phyloP scores from a whole-genome alignment of 2,329 filamentous ascomycete species.

The Colletotrichum noveboracense region DNA sequence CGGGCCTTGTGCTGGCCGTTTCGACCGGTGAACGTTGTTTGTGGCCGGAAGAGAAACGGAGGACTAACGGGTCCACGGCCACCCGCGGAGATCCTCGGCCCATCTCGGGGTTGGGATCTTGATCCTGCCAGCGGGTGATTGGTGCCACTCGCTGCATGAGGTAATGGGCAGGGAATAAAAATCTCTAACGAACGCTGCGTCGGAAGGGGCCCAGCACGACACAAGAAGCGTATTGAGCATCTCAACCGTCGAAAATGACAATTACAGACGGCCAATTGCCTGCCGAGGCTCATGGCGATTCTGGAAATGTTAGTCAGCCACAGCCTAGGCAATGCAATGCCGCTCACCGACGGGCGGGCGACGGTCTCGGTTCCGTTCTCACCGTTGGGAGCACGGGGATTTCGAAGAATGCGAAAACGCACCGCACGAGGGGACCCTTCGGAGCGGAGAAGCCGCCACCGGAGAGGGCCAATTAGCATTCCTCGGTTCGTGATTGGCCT shows the following conservation, averaged over 20 bases:
- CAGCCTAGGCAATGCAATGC: neutral
- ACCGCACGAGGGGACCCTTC: neutral
- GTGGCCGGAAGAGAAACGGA: neutral
- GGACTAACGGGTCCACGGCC: neutral
- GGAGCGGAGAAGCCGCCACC: constrained; percentile 13
- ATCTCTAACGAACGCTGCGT: neutral
- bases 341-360: neutral
- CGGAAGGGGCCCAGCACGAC: neutral
- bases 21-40: constrained; percentile 5
- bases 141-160: neutral
- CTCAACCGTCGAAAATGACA: neutral
- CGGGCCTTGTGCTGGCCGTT: neutral
- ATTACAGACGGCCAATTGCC: neutral
- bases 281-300: neutral
- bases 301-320: constrained; percentile 3
- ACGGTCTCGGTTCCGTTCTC: neutral
- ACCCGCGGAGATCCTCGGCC: constrained; percentile 2
- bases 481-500: constrained; percentile 5
- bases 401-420: neutral
- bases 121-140: neutral
- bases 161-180: constrained; percentile 2
- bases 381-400: neutral
- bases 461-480: constrained; percentile 6
- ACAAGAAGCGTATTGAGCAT: neutral
- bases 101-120: constrained; percentile 5